Base-by-base conservation (phyloP, 2,329 filamentous ascomycete genomes). In the Raffaelea ambrosiae region DNA sequence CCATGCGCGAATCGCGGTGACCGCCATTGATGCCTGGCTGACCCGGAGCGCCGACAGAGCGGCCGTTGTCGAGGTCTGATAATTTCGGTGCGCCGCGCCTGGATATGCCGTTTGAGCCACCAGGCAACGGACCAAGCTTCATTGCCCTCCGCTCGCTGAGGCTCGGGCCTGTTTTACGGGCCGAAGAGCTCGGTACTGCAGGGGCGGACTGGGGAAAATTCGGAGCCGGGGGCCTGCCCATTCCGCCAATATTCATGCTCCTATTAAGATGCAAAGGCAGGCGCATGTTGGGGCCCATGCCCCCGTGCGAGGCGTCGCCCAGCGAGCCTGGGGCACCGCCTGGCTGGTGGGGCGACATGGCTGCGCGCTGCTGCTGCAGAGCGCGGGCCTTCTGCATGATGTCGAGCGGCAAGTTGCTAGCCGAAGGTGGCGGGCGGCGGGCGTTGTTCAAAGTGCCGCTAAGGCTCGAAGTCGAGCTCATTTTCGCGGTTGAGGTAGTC, bases 391-490 rank as follows among this genome's bases (percentile, higher is more conserved):
- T 70, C 33, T 64, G 61, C 54, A 72, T 62, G 41, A 70, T 61
- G 40, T 67, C 67, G 35, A 61, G 62, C 9, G 69, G 68, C 48
- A 69, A 51, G 23, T 53, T 64, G 39, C 61, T 62, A 1, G 69
- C 59, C 11, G 66, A 59, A 14, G 67, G 66, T 19, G 66, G 61
- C 3, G 77, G 79, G 43, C 76, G 71, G 50, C 80, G 70, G 4
- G 77, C 79, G 54, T 68, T 78, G 63, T 83, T 88, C 58, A 95
- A 70, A 49, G 86, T 77, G 38, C 88, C 88, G 4, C 90, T 71
- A 38, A 87, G 83, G 23, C 85, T 93, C n/a, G 89, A 95, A n/a
- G 82, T 89, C 7, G 84, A 69, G 48, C 79, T 87, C 80, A 95
- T 89, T 49, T 67, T 64, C 21, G 66, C 64, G 26, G 69, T 60